Evolutionary conservation across 2,329 filamentous ascomycete genomes (phyloP).

Genomic region (Ophiostoma fasciatum): DNA sequence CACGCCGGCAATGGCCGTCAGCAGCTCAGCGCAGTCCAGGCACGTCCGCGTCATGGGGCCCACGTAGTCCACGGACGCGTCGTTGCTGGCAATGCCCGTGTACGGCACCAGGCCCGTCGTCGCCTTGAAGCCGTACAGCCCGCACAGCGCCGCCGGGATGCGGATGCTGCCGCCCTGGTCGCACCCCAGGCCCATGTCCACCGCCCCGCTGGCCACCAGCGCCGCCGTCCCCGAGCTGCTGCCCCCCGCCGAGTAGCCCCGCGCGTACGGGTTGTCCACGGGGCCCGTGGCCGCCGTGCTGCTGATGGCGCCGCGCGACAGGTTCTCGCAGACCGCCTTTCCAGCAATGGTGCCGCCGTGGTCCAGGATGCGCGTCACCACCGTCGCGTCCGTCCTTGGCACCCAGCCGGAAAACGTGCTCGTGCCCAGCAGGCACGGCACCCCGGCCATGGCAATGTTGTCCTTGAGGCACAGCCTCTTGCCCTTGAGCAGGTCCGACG

Average conservation of each 20-base stretch:
- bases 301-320: constrained; percentile 38
- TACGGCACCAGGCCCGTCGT: constrained; percentile 33
- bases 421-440: constrained; percentile 37
- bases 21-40: constrained; percentile 25
- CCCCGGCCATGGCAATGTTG: constrained; percentile 57
- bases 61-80: constrained; percentile 28
- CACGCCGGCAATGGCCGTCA: constrained; percentile 27
- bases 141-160: constrained; percentile 31
- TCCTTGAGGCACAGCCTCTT: constrained; percentile 63
- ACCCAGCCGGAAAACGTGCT: constrained; percentile 44
- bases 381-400: constrained; percentile 40
- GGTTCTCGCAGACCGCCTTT: constrained; percentile 56
- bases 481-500: constrained; percentile 44
- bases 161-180: constrained; percentile 56
- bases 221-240: constrained; percentile 55
- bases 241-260: constrained; percentile 58
- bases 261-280: constrained; percentile 56
- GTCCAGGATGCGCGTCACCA: constrained; percentile 25
- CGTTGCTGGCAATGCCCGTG: constrained; percentile 26
- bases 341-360: constrained; percentile 57
- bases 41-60: constrained; percentile 29
- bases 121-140: constrained; percentile 30
- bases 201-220: constrained; percentile 15
- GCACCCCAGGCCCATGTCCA: constrained; percentile 45
- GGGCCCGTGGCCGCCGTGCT: constrained; percentile 63